Base-by-base conservation (phyloP, 345 rosid genomes). In the Eucalyptus coolabah region DNA sequence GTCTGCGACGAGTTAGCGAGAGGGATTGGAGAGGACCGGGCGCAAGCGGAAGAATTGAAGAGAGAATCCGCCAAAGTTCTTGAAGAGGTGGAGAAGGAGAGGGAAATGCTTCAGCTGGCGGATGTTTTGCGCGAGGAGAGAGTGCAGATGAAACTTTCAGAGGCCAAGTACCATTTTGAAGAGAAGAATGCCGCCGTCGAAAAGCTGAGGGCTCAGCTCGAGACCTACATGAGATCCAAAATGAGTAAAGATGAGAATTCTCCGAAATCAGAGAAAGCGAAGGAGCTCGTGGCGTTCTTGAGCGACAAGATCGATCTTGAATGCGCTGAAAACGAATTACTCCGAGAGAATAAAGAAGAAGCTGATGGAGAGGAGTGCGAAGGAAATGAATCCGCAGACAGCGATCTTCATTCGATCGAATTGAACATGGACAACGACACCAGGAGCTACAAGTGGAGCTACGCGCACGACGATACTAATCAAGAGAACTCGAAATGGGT, bases 31-130 rank as follows among this genome's bases (percentile, higher is more conserved):
- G 96, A 96, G 82, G 97, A 95, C 81, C 93, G 96, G 88, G 96
- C 96, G 14, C 93, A 91, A 88, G 95, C 90, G 0, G 97, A 95
- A 90, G 92, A 93, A 90, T 63, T 95, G 92, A 95, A 94, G 91
- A 94, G 92, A 89, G 95, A 95, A 87, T 92, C 98, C 0, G 94
- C 87, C 42, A 93, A 94, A 88, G 95, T 93, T n/a, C 88, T 92
- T 86, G 97, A 96, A 60, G 99, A 98, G 90, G 95, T 97, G 72
- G 99, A 97, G 92, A 95, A 95, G 91, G 99, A 98, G 91, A 95
- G 99, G 93, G 96, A 96, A 90, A 98, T 98, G 99, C 96, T 98
- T 94, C 98, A 94, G 88, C 90, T 98, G 12, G 99, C 99, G 14
- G 99, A 97, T 91, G 96, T 96, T 47, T 89, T 96, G 92, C 96